Conservation (phyloP, 306 rosid species). For the Amphicarpaea edgeworthii region DNA sequence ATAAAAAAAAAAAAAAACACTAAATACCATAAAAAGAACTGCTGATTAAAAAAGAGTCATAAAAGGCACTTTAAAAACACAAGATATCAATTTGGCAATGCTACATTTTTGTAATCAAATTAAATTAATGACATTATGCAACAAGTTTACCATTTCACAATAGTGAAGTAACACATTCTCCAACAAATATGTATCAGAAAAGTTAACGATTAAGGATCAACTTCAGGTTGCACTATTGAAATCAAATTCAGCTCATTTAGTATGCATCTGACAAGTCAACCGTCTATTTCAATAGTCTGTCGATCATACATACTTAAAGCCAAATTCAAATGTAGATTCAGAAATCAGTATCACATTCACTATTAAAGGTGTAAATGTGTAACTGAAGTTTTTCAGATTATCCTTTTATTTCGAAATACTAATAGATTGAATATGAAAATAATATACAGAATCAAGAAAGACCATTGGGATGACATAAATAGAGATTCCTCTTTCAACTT, state of each 20-base stretch:
- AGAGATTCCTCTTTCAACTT: background rate
- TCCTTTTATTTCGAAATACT: background rate
- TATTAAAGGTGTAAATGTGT: background rate
- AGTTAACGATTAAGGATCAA: background rate
- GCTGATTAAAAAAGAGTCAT: too few species aligned
- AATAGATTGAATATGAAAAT: background rate
- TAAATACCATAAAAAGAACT: background rate
- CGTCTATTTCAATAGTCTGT: background rate
- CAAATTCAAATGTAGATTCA: background rate
- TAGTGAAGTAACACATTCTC: background rate
- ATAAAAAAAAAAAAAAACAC: too few species aligned
- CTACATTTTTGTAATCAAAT: background rate
- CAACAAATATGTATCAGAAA: background rate
- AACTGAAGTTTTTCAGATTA: background rate
- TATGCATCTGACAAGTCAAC: background rate
- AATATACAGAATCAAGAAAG: constrained; percentile 11
- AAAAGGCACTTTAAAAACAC: background rate
- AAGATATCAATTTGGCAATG: background rate
- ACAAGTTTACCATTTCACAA: too few species aligned
- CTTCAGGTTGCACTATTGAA: background rate
- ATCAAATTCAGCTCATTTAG: background rate
- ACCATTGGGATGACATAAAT: background rate
- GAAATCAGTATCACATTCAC: background rate
- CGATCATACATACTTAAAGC: background rate
- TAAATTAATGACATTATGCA: too few species aligned